A percentile compares a stretch with the other conserved stretches of the same genome.
Conservation (phyloP, 2,329 filamentous ascomycete genomes). For the Phyllosticta capitalensis region DNA sequence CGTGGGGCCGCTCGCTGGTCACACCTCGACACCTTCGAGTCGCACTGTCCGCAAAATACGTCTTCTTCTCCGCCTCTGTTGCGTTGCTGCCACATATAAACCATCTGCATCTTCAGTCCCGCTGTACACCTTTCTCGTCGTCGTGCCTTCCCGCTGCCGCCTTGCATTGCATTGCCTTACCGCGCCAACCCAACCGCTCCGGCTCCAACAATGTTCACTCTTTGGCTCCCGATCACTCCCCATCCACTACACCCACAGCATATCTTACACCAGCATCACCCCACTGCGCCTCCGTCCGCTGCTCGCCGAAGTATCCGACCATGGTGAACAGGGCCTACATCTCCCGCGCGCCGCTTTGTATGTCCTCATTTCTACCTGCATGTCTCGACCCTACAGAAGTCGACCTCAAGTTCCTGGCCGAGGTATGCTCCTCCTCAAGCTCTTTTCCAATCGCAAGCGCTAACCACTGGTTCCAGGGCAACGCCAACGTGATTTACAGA, state of each 20-base stretch:
- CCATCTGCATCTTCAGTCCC: background rate
- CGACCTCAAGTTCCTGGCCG: slow-evolving; percentile 10
- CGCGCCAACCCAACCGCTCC: background rate
- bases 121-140: background rate
- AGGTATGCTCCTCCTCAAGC: slow-evolving; percentile 3
- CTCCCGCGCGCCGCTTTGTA: slow-evolving; percentile 7
- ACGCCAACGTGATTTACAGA: slow-evolving; percentile 10
- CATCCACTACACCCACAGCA: background rate
- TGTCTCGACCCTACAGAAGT: slow-evolving; percentile 1
- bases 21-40: background rate
- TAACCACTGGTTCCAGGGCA: slow-evolving; percentile 9
- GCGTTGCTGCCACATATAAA: background rate
- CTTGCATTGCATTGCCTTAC: background rate
- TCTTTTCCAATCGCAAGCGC: background rate
- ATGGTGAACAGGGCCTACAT: slow-evolving; percentile 10
- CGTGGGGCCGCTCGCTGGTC: background rate
- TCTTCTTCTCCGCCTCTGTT: background rate
- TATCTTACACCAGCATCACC: slow-evolving; percentile 5
- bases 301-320: slow-evolving; percentile 6
- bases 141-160: background rate
- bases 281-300: slow-evolving; percentile 5
- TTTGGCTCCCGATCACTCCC: background rate
- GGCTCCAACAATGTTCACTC: background rate
- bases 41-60: background rate
- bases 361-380: slow-evolving; percentile 6